A percentile compares a stretch with the other conserved stretches of the same genome.
These are phyloP conservation scores for Neoascochyta sp. DNA, from an alignment of 2,329 filamentous ascomycete genomes.

Conservation along the genomic window DNA sequence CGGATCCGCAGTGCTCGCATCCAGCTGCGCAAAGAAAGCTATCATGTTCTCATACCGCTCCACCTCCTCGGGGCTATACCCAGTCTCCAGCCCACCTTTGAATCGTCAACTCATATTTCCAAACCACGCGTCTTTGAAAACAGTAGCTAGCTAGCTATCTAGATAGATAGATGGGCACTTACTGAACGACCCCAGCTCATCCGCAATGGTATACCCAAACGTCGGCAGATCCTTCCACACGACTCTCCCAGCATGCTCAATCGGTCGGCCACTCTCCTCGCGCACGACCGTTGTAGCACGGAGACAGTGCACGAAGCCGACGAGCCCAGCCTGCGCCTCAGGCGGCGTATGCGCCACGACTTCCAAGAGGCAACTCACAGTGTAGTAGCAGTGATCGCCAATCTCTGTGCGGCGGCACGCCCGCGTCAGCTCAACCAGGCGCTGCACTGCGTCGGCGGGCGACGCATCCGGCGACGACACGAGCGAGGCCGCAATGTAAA, in stretches of 20 bases:
- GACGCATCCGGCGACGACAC: neutral
- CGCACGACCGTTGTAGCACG: constrained; percentile 1
- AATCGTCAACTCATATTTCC: too few relatives aligned
- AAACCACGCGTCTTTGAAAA: too few relatives aligned
- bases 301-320: constrained; percentile 3
- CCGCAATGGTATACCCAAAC: constrained; percentile 10
- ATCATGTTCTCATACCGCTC: constrained; percentile 8
- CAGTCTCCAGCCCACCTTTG: constrained; percentile 4
- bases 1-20: constrained; percentile 4
- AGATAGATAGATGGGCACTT: neutral
- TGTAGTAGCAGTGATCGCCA: constrained; percentile 9
- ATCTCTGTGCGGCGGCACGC: constrained; percentile 1
- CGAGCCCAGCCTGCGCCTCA: constrained; percentile 2
- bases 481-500: neutral
- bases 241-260: constrained; percentile 4
- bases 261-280: constrained; percentile 2
- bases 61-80: constrained; percentile 5
- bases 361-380: constrained; percentile 5
- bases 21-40: constrained; percentile 10
- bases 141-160: too few relatives aligned
- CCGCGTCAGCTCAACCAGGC: constrained; percentile 3
- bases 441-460: neutral
- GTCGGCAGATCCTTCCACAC: constrained; percentile 10
- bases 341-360: constrained; percentile 5
- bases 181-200: constrained; percentile 9